Conservation (phyloP, 1,284 basidiomycete species). For the Tetrapyrgos nigripes region DNA sequence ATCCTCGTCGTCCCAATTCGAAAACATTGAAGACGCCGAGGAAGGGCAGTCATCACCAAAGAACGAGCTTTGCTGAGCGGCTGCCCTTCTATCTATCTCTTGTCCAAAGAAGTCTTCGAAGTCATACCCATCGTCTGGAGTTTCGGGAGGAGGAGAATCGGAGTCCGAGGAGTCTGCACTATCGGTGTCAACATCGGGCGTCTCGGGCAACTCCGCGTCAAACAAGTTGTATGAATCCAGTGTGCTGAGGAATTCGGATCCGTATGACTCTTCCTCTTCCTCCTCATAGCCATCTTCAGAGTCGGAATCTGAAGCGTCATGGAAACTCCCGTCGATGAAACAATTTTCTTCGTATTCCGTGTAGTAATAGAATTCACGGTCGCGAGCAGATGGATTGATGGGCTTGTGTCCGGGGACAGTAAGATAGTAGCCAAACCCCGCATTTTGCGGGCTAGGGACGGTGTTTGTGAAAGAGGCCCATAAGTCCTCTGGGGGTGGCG, state of each 20-base stretch:
- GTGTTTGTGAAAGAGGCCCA: constrained; percentile 12
- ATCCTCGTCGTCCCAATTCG: constrained; percentile 11
- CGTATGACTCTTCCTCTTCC: constrained; percentile 7
- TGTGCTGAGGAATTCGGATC: not conserved
- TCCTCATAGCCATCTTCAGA: not conserved
- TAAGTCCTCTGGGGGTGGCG: constrained; percentile 15
- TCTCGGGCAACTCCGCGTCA: not conserved
- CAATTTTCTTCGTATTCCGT: not conserved
- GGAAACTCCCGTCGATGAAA: not conserved
- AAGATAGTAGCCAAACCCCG: constrained; percentile 15
- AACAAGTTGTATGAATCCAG: constrained; percentile 6
- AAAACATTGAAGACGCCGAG: not conserved
- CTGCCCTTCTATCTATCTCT: constrained; percentile 5
- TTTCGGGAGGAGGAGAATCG: constrained; percentile 8
- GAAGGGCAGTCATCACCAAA: not conserved
- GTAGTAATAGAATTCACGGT: constrained; percentile 1
- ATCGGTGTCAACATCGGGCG: constrained; percentile 7
- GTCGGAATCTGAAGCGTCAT: not conserved
- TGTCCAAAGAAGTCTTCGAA: constrained; percentile 9
- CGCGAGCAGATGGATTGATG: constrained; percentile 11
- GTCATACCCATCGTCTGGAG: constrained; percentile 12
- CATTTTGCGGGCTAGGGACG: constrained; percentile 14
- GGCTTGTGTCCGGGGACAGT: constrained; percentile 10
- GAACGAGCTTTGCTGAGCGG: not conserved
- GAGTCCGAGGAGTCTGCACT: constrained; percentile 8